A percentile compares a stretch with the other conserved stretches of the same genome.
These are phyloP conservation scores for Magnolia sinica DNA, from an alignment of 164 flowering plant species.

Conservation along the genomic window DNA sequence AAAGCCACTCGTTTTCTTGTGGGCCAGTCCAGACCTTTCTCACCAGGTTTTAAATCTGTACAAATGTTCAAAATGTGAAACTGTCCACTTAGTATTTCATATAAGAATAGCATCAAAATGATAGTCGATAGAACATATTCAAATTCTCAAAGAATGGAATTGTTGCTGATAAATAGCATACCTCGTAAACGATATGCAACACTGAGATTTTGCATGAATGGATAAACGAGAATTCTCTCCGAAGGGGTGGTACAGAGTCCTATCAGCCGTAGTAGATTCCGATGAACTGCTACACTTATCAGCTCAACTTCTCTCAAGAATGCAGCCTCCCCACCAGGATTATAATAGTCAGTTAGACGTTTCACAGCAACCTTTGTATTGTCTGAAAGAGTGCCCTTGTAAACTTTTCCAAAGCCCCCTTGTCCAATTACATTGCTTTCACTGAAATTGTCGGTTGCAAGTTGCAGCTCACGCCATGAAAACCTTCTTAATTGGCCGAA, in stretches of 20 bases:
- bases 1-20: slow-evolving; percentile 49
- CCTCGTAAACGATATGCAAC: slow-evolving; percentile 55
- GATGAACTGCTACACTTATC: slow-evolving; percentile 53
- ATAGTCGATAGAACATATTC: background rate
- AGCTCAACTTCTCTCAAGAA: slow-evolving; percentile 53
- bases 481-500: slow-evolving; percentile 53
- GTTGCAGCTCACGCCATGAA: slow-evolving; percentile 49
- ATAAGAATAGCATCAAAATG: background rate
- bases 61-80: background rate
- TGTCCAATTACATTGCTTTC: slow-evolving; percentile 50
- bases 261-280: slow-evolving; percentile 47
- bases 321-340: slow-evolving; percentile 54
- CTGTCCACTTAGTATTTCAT: background rate
- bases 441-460: slow-evolving; percentile 62
- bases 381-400: slow-evolving; percentile 39
- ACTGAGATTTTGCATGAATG: slow-evolving; percentile 55
- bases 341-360: slow-evolving; percentile 48
- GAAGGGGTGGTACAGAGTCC: slow-evolving; percentile 50
- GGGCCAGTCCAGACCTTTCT: slow-evolving; percentile 55
- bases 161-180: slow-evolving; percentile 1
- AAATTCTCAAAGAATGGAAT: background rate
- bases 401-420: slow-evolving; percentile 65
- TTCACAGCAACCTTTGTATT: slow-evolving; percentile 57
- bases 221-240: slow-evolving; percentile 52
- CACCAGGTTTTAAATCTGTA: slow-evolving; percentile 36